These are phyloP conservation scores for Sherardia arvensis DNA, from an alignment of 257 asterid genomes.

Conservation along the genomic window DNA sequence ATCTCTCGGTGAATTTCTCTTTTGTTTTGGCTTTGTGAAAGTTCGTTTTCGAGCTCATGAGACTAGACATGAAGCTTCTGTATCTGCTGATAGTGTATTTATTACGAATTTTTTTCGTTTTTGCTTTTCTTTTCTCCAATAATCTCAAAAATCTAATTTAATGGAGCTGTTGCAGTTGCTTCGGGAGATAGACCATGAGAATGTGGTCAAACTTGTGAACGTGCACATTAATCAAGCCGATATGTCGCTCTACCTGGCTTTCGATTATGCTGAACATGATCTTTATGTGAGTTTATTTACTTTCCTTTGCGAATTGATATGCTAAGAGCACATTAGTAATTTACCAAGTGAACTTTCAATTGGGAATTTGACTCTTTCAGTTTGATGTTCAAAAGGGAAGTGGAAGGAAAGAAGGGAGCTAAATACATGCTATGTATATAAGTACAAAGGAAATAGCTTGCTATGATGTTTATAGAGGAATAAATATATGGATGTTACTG, in stretches of 20 bases:
- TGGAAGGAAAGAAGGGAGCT: no score
- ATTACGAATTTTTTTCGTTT: not conserved
- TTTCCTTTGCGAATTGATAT: not conserved
- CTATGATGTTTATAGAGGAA: no score
- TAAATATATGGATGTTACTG: no score
- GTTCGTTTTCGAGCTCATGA: not conserved
- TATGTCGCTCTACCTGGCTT: conserved; percentile 95
- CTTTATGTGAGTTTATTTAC: conserved; percentile 68
- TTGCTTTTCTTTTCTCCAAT: not conserved
- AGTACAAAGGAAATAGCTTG: no score
- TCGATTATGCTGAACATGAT: conserved; percentile 95
- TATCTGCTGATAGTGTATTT: not conserved
- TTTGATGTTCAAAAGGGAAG: no score
- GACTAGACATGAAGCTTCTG: not conserved
- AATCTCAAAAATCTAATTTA: not conserved
- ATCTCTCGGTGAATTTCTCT: not conserved
- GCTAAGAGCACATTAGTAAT: not conserved
- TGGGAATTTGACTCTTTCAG: no score
- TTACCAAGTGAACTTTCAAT: not conserved
- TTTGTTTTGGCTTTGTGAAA: no score
- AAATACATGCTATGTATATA: no score
- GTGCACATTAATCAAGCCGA: conserved; percentile 91
- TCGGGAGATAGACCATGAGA: conserved; percentile 90
- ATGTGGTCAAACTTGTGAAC: conserved; percentile 89
- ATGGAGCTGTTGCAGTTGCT: conserved; percentile 62